Conservation (phyloP, 169 alveolate genomes). For the Blepharisma undulans region DNA sequence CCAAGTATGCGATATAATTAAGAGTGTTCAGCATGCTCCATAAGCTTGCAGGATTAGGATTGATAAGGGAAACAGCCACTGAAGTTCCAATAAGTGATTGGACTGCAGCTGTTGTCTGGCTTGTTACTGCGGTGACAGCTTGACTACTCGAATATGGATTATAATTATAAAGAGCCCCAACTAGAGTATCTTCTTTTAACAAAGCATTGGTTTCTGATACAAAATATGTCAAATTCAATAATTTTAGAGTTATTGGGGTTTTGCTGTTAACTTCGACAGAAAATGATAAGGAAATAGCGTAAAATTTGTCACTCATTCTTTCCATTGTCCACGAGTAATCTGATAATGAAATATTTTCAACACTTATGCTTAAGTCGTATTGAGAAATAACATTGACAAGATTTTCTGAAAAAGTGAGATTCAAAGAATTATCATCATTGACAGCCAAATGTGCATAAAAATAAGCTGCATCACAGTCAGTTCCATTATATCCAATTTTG, state of each 20-base stretch:
- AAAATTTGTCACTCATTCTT: not conserved
- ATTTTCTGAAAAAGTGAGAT: not conserved
- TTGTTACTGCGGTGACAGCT: not conserved
- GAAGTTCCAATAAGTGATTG: not conserved
- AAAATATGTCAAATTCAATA: not conserved
- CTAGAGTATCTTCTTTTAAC: not conserved
- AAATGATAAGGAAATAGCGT: not conserved
- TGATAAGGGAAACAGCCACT: not conserved
- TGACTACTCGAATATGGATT: not conserved
- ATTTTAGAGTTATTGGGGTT: not conserved
- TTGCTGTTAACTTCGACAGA: not conserved
- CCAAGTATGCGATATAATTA: not conserved
- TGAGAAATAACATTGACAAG: not conserved
- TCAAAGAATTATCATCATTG: not conserved
- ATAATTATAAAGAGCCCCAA: not conserved
- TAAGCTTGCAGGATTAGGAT: constrained; percentile 22
- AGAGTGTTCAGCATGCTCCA: constrained; percentile 14
- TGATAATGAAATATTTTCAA: not conserved
- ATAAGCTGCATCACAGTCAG: not conserved
- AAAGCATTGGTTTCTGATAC: not conserved
- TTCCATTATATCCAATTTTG: not conserved
- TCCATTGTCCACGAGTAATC: not conserved
- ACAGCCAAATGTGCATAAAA: not conserved
- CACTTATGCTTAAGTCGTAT: not conserved
- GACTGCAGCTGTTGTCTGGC: not conserved